Evolutionary conservation across 2,329 filamentous ascomycete genomes (phyloP), one percentile per base, ranked within the genome.

Genomic region (Orbilia oligospora): DNA sequence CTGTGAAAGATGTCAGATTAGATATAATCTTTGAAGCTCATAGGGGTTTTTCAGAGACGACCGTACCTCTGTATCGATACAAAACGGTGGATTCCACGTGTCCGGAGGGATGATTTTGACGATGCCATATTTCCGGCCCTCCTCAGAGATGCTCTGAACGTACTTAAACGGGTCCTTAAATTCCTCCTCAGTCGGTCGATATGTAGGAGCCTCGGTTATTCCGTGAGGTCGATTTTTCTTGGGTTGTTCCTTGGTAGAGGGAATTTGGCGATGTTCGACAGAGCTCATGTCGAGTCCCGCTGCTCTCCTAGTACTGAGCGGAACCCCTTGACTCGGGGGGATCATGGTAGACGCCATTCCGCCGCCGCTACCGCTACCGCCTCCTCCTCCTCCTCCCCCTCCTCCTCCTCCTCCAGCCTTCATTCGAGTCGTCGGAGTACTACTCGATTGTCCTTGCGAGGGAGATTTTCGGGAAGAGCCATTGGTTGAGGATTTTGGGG

Each of bases 61-160:
- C 80, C 89, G 84, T 87, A 97, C 95, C 90, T 97, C 94, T 22
- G 95, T 98, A 83, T 99, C 94, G 83, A 99, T 97, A 51, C 94
- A 94, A 84, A 99, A 98, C 16, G 93, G 88, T 6, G 96, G 96
- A 83, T 97, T 95, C 96, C 96, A 99, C 38, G 88, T 90, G 80
- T 96, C 93, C 0, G 96, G 96, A 4, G 96, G 96, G 71, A 99
- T 92, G 80, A 99, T 93, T 85, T 97, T 97, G 88, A 94, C 94
- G 68, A 99, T 92, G 64, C 96, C 96, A 85, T 92, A 98, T 82
- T 94, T 90, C 81, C 88, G 89, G 24, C 93, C 96, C 84, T 97
- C 94, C 0, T 93, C 91, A 0, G 91, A 88, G 81, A 99, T 97
- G 85, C 95, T 97, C 83, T 91, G 91, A 82, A 99, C 94, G 83